Base-by-base conservation (phyloP, 352 stramenopile species). In the Thalassiosira mediterranea region DNA sequence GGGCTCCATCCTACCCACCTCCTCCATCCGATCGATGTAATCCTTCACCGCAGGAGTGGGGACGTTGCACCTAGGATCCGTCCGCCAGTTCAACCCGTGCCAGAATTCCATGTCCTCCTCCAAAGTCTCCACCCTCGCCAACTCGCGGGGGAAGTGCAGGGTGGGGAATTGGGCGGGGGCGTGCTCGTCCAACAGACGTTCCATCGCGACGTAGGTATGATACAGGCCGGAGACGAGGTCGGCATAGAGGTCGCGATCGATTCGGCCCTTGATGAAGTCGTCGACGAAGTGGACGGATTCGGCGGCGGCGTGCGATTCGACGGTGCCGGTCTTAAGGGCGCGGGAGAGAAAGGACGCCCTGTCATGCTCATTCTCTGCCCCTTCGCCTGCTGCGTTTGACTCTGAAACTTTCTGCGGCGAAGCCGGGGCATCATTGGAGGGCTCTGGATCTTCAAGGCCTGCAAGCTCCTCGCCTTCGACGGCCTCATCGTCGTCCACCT, bases 221-320 rank as follows among this genome's bases (percentile, higher is more conserved):
- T 90, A 93, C 5, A 95, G 59, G 25, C 81, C 81, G 5, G 69
- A 73, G 8, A 94, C 68, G 23, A 95, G 63, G n/a, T 81, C 59
- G 23, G 48, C 73, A 71, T 95, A 95, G 0, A 90, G 31, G 7
- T 90, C 67, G 0, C 86, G 72, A 59, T 91, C 83, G 63, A 95
- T 93, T 25, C 87, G 87, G 7, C 89, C 87, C 37, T 88, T 76
- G 54, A 95, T 86, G 63, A 95, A 94, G 25, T 93, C 87, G 31
- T 87, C 80, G 26, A 95, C 88, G 71, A 95, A 95, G 56, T 91
- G 80, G 0, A 95, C 91, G 48, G 90, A 87, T 76, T 95, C 91
- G 0, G 91, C 91, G 37, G 91, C 89, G 44, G 83, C 49, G 61
- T 95, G 91, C 5, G 89, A 87, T 19, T 85, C 70, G 23, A 86